Evolutionary conservation across 257 asterid genomes (phyloP), one percentile per base, ranked within the genome.

Genomic region (Solanum sparsipilum): DNA sequence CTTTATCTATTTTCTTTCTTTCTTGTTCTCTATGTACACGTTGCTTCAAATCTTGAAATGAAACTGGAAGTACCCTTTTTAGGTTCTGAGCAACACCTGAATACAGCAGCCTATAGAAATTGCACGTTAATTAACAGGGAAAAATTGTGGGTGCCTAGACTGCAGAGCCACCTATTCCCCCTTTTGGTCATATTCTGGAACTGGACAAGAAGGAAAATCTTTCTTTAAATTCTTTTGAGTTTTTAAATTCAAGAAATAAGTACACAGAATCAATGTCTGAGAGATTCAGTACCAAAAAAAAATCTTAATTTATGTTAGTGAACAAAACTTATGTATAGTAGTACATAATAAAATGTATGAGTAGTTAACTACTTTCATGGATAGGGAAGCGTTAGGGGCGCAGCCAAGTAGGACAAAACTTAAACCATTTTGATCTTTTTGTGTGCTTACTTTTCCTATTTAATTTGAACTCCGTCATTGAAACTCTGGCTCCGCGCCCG

Each of bases 151-250:
- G 36, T 85, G 88, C 91, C 82, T 91, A 84, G 94, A 89, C 93
- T 93, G 93, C 93, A 89, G 93, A 84, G 91, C 92, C 88, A n/a
- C 74, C 71, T 48, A 79, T 86, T 84, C 56, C 71, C 89, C 83
- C 89, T 87, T 88, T 87, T 87, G 39, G 65, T 70, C 85, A 29
- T 74, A 88, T 89, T 88, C 91, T 88, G 86, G 39, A 83, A 90
- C 76, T 89, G 91, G 92, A 90, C 87, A 87, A 89, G 41, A 87
- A 75, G 85, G 23, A 60, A 85, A 86, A 84, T 87, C 75, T 52
- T 48, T 39, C 44, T 63, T 84, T 86, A 27, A 16, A 58, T 84
- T 58, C 73, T 35, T 70, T 86, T 52, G 13, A 32, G 83, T 87
- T 67, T 86, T 35, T 44, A 31, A 68, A 92, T 84, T 87, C 87